These are phyloP conservation scores for Microthlaspi erraticum DNA, from an alignment of 345 rosid genomes.

Conservation along the genomic window DNA sequence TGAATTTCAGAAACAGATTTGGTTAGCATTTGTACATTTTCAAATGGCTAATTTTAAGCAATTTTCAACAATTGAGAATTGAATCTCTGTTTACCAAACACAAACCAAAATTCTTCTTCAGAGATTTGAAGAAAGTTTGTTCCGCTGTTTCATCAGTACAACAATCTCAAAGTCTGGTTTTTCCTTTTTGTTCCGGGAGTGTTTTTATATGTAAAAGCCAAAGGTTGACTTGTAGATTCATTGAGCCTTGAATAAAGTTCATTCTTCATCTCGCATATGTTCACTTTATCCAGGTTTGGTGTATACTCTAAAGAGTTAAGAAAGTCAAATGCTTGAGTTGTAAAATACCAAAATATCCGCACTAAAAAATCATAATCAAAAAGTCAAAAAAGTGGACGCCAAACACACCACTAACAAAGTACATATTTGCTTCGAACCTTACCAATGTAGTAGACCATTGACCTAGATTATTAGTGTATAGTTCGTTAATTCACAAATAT, in stretches of 20 bases:
- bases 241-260: too few species aligned
- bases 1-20: background rate
- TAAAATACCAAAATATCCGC: constrained; percentile 43
- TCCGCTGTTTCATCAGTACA: background rate
- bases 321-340: constrained; percentile 45
- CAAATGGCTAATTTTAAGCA: constrained; percentile 7
- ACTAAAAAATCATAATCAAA: constrained; percentile 26
- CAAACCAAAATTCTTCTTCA: background rate
- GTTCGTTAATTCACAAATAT: background rate
- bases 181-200: background rate
- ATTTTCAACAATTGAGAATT: background rate
- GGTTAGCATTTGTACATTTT: background rate
- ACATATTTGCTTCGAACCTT: constrained; percentile 30
- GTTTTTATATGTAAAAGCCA: background rate
- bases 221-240: constrained; percentile 34
- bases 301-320: constrained; percentile 21
- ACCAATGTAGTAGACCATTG: constrained; percentile 33
- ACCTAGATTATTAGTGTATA: constrained; percentile 19
- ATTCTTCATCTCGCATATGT: constrained; percentile 30
- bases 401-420: constrained; percentile 40
- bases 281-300: constrained; percentile 25
- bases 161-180: background rate
- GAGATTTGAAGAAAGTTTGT: background rate
- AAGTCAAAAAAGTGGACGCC: constrained; percentile 46
- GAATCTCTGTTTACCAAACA: background rate